Percentiles rank a stretch among this genome's conserved stretches.
Conservation (phyloP, 257 asterid genomes). For the Rhazya stricta region DNA sequence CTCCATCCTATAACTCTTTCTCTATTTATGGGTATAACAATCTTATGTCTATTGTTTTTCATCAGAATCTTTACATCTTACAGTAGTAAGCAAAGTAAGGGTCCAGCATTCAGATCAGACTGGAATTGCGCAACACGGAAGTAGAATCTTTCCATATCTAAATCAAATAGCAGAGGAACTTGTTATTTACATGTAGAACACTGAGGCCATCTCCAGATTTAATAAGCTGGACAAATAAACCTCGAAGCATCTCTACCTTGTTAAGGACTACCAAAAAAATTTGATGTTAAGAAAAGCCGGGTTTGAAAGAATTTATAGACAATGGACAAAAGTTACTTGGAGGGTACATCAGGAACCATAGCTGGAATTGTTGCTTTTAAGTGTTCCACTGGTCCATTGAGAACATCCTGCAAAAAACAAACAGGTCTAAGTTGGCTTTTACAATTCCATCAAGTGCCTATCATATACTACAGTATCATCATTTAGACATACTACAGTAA, state of each 20-base stretch:
- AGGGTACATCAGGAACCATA: not conserved
- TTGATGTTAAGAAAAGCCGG: not conserved
- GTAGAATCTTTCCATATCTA: too few relatives aligned
- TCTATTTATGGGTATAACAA: not conserved
- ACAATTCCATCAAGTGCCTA: not conserved
- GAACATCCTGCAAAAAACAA: constrained; percentile 11
- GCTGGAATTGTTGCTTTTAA: not conserved
- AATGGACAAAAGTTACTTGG: not conserved
- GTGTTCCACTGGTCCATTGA: constrained; percentile 2
- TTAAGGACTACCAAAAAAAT: not conserved
- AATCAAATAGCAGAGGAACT: not conserved
- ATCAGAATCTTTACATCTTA: not conserved
- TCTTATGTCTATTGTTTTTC: not conserved
- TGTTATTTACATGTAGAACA: constrained; percentile 12
- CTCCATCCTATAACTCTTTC: not conserved
- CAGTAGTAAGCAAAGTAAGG: not conserved
- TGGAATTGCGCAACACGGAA: too few relatives aligned
- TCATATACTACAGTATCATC: not conserved
- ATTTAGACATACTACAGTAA: not conserved
- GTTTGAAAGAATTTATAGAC: not conserved
- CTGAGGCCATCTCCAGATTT: not conserved
- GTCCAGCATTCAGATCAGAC: not conserved
- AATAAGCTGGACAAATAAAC: constrained; percentile 1
- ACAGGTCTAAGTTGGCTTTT: constrained; percentile 2
- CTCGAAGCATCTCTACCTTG: constrained; percentile 13